Evolutionary conservation across 2,329 filamentous ascomycete genomes (phyloP).

Genomic region (Byssothecium circinans): DNA sequence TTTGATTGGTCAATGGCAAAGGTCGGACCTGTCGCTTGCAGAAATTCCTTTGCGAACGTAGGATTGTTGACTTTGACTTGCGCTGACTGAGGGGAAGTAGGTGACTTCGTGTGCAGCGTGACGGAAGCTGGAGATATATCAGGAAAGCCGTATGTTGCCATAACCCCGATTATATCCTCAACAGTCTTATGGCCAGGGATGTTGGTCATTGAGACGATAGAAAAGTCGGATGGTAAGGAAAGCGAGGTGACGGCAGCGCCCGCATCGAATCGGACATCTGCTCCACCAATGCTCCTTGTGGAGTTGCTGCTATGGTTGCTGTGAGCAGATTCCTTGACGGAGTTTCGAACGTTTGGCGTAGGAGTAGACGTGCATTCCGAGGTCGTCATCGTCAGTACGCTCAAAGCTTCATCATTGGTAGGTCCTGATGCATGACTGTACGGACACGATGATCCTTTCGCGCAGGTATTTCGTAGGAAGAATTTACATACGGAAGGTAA

Average conservation of each 20-base stretch:
- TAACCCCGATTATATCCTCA: slow-evolving; percentile 1
- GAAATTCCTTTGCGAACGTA: slow-evolving; percentile 9
- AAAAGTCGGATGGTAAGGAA: slow-evolving; percentile 13
- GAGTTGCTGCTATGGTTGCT: neutral
- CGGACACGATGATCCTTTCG: slow-evolving; percentile 5
- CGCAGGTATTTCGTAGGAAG: slow-evolving; percentile 9
- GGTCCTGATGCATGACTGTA: slow-evolving; percentile 1
- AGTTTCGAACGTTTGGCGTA: neutral
- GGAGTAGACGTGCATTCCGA: neutral
- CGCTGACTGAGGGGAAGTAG: slow-evolving; percentile 2
- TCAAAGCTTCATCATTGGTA: neutral
- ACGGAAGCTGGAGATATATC: slow-evolving; percentile 3
- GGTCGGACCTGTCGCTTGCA: neutral
- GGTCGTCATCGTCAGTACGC: neutral
- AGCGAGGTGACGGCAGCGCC: slow-evolving; percentile 7
- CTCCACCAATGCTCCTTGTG: slow-evolving; percentile 12
- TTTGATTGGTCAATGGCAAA: neutral
- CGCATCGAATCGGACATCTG: slow-evolving; percentile 10
- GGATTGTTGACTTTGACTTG: slow-evolving; percentile 4
- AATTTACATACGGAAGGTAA: slow-evolving; percentile 1
- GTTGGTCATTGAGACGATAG: slow-evolving; percentile 7
- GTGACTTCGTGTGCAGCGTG: neutral
- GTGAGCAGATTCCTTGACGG: neutral
- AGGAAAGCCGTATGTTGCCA: slow-evolving; percentile 3
- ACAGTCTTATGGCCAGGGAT: slow-evolving; percentile 5